Base-by-base conservation (phyloP, 768 basidiomycete species). In the Auriscalpium vulgare region DNA sequence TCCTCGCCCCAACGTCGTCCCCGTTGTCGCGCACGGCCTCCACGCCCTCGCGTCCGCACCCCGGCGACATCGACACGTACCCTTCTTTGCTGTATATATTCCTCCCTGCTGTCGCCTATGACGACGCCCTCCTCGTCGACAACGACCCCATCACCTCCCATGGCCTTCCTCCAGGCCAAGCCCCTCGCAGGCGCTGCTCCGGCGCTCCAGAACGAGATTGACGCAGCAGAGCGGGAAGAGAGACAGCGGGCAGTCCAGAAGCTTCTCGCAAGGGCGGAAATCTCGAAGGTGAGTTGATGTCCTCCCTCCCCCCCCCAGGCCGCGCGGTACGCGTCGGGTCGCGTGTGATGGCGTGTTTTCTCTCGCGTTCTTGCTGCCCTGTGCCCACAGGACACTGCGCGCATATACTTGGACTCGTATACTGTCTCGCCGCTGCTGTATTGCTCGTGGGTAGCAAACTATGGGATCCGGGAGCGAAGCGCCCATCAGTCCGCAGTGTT, bases 51-150 rank as follows among this genome's bases (percentile, higher is more conserved):
- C 59, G 17, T 43, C 14, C 19, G 50, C n/a, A 7, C 46, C 37
- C 3, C 40, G 23, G 23, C 50, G 36, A 37, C 50, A 16, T 38
- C 13, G 50, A 9, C 17, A 53, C 47, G 14, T 3, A 17, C 0
- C 34, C 36, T 36, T 37, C 34, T 16, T 34, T 34, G 17, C 8
- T 8, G 16, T 36, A 47, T 37, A 44, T 21, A 54, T 29, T 10
- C 55, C 10, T 23, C 11, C 14, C 17, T 35, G 19, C 16, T 50
- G 29, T 49, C 49, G 37, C 47, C 21, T 38, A 91, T 90, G 88
- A 83, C 87, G 65, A 85, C 88, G 40, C 86, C 89, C 56, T 82
- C 86, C 59, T 90, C 87, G 63, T 87, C 88, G 59, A 79, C 86
- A 64, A 91, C 89, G 67, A 89, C 88, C 56, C 83, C 85, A 65